Percentiles rank a stretch among this genome's conserved stretches.
phyloP scores from a whole-genome alignment of 2,329 filamentous ascomycete genomes.

The Ustulina deusta region DNA sequence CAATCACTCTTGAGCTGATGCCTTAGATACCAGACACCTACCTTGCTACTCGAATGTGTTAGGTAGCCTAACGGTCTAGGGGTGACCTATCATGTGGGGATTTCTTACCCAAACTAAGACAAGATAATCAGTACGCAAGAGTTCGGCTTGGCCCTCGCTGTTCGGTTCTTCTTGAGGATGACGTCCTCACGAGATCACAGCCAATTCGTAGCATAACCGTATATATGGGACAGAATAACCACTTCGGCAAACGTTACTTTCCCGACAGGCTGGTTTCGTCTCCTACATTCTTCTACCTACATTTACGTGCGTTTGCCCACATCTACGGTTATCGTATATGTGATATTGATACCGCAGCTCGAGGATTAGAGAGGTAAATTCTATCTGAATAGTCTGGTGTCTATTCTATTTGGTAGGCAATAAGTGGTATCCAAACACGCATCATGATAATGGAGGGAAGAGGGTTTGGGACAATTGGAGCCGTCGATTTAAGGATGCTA shows the following conservation, averaged over 20 bases:
- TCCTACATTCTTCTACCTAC: background rate
- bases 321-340: conserved; percentile 2
- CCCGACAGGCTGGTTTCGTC: background rate
- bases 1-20: background rate
- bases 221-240: background rate
- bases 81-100: background rate
- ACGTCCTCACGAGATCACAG: background rate
- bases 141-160: background rate
- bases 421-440: background rate
- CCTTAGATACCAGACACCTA: background rate
- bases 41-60: background rate
- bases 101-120: background rate
- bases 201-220: background rate
- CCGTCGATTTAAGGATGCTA: background rate
- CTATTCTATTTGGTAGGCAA: background rate
- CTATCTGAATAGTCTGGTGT: background rate
- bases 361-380: background rate
- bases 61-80: background rate
- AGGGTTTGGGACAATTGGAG: background rate
- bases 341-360: background rate
- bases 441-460: background rate
- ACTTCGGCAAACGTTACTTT: too few species aligned
- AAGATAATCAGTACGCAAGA: background rate
- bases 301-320: background rate
- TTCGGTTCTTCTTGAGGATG: too few species aligned